These are phyloP conservation scores for Trametes elegans DNA, from an alignment of 768 basidiomycete species.

Conservation along the genomic window DNA sequence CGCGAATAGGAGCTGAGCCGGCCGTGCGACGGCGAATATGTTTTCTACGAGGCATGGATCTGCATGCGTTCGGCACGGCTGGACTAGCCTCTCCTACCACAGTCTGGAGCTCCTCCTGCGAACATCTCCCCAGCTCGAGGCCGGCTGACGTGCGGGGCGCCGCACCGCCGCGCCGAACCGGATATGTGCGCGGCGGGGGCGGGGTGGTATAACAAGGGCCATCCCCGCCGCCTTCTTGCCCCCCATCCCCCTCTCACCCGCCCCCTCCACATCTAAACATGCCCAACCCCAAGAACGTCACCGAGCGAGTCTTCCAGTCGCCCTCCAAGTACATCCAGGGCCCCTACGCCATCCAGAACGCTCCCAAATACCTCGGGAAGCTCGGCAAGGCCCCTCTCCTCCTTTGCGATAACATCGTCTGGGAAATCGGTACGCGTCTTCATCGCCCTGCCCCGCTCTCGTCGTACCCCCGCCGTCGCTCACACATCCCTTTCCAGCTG, in stretches of 20 bases:
- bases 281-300: conserved; percentile 26
- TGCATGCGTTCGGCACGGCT: too few relatives aligned
- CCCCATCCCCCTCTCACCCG: background rate
- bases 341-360: conserved; percentile 32
- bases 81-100: too few relatives aligned
- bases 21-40: too few relatives aligned
- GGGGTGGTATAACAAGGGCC: background rate
- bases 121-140: background rate
- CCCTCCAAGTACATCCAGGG: conserved; percentile 35
- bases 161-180: background rate
- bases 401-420: conserved; percentile 29
- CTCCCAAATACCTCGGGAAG: conserved; percentile 26
- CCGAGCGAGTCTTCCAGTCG: conserved; percentile 32
- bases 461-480: background rate
- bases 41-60: too few relatives aligned
- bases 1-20: too few relatives aligned
- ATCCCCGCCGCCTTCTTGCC: background rate
- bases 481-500: conserved; percentile 17
- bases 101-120: too few relatives aligned
- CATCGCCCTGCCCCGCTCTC: background rate
- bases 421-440: conserved; percentile 26
- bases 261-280: conserved; percentile 9
- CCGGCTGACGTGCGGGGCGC: background rate
- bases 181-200: background rate
- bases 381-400: conserved; percentile 28